Conservation (phyloP, 2,329 filamentous ascomycete species). For the Chrysoporthe deuterocubensis region DNA sequence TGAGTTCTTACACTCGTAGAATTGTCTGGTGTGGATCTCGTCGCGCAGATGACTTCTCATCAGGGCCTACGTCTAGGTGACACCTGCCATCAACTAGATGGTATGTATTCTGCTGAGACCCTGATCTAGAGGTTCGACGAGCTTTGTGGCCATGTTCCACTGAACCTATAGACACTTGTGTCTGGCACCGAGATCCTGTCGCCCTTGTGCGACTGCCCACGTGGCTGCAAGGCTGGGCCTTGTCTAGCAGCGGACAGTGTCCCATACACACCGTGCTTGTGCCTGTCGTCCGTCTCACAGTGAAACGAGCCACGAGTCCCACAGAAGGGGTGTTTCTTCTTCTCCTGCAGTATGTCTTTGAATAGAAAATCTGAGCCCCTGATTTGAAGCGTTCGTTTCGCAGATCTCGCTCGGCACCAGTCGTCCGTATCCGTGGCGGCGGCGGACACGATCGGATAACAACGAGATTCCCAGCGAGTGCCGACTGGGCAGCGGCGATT, state of each 20-base stretch:
- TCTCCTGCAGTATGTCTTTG: not conserved
- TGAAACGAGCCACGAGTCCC: not conserved
- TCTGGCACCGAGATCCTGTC: not conserved
- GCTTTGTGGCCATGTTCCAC: slow-evolving; percentile 2
- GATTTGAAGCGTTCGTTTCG: not conserved
- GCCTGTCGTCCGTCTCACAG: not conserved
- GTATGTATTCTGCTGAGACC: not conserved
- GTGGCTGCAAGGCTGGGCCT: not conserved
- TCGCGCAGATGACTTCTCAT: not conserved
- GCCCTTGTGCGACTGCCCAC: not conserved
- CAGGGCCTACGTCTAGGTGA: not conserved
- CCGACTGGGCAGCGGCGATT: not conserved
- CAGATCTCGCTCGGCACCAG: not conserved
- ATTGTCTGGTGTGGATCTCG: not conserved
- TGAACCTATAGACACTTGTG: not conserved
- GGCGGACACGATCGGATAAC: not conserved
- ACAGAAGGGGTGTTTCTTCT: not conserved
- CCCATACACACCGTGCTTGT: not conserved
- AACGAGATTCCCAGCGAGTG: not conserved
- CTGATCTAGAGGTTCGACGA: not conserved
- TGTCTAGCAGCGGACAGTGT: not conserved
- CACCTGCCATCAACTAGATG: not conserved
- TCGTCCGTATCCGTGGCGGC: not conserved
- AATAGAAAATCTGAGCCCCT: not conserved
- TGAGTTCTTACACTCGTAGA: not conserved